Percentiles rank a stretch among this genome's conserved stretches.
Evolutionary conservation across 148 eudicot genomes (phyloP).

Genomic region (Diospyros lotus): DNA sequence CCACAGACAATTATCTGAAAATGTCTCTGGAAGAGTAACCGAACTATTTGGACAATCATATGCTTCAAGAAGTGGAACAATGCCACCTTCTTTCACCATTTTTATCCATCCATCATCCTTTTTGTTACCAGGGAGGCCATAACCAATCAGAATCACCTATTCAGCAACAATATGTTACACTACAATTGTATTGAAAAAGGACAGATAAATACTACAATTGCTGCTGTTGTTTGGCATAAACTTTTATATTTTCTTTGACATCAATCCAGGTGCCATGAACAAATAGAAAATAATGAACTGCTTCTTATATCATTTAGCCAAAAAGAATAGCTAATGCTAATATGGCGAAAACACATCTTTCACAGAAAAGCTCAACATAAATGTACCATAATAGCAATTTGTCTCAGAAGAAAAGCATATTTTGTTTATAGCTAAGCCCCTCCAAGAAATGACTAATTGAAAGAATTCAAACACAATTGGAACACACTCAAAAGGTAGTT

Average conservation of each 20-base stretch:
- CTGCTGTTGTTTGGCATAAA: not conserved
- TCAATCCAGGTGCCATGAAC: not conserved
- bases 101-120: constrained; percentile 66
- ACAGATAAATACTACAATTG: not conserved
- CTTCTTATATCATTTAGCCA: not conserved
- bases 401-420: not conserved
- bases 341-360: too few species aligned
- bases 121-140: constrained; percentile 37
- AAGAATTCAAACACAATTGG: not conserved
- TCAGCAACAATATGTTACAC: not conserved
- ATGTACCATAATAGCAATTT: constrained; percentile 5
- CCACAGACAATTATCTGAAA: constrained; percentile 48
- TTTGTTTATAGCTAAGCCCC: not conserved
- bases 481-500: not conserved
- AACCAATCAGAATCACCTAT: constrained; percentile 28
- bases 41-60: constrained; percentile 76
- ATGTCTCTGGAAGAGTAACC: constrained; percentile 77
- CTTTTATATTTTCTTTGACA: not conserved
- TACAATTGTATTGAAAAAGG: not conserved
- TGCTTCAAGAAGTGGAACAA: constrained; percentile 63
- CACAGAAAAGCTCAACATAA: not conserved
- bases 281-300: not conserved
- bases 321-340: not conserved
- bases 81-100: constrained; percentile 61
- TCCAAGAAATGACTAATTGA: not conserved